Evolutionary conservation across 73 alveolate genomes (phyloP).

Genomic region (Paramecium bursaria): DNA sequence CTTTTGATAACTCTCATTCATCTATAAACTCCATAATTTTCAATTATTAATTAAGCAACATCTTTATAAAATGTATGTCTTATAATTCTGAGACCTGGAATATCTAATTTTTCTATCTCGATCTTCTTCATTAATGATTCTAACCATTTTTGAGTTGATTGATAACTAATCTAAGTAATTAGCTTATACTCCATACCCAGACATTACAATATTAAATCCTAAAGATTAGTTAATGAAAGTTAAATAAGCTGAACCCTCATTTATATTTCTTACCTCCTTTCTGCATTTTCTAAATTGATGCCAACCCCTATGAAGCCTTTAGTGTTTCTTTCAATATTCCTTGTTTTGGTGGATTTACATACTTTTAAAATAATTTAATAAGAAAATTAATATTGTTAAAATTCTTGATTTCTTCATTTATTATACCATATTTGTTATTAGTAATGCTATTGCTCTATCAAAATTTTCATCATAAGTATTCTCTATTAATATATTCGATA

Average conservation of each 20-base stretch:
- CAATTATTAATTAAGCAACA: too few relatives aligned
- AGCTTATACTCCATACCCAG: too few relatives aligned
- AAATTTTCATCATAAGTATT: not conserved
- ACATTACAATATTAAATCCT: not conserved
- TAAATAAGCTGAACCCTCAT: not conserved
- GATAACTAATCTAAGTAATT: too few relatives aligned
- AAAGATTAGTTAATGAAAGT: not conserved
- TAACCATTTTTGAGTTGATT: too few relatives aligned
- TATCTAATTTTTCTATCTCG: not conserved
- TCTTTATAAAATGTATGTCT: too few relatives aligned
- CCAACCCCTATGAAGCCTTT: not conserved
- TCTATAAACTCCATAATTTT: too few relatives aligned
- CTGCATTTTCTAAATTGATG: not conserved
- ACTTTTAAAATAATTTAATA: not conserved
- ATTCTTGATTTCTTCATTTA: constrained; percentile 16
- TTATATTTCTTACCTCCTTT: constrained; percentile 17
- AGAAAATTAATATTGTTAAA: constrained; percentile 1
- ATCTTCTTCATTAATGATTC: not conserved
- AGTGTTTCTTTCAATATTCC: not conserved
- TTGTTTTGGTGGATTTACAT: not conserved
- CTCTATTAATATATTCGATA: not conserved
- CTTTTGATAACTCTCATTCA: too few relatives aligned
- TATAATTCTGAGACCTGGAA: not conserved
- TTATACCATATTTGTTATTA: constrained; percentile 21
- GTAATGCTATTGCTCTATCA: not conserved